Evolutionary conservation across 371 early-diverging fungal species (phyloP).

Genomic region (Mortierella sp.): DNA sequence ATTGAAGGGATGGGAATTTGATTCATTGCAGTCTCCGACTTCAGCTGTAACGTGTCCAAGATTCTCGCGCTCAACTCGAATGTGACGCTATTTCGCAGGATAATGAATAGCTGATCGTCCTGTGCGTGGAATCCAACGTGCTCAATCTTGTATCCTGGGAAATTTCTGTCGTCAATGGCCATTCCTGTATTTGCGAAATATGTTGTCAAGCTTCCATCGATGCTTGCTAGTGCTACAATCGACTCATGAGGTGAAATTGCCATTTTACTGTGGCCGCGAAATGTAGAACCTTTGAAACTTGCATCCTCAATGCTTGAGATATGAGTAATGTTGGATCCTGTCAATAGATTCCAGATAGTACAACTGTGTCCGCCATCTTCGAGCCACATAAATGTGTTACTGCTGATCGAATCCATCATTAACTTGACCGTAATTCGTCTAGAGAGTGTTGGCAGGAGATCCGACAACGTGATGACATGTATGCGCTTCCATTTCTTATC

Average conservation of each 20-base stretch:
- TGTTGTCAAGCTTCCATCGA: constrained; percentile 51
- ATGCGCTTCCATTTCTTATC: constrained; percentile 43
- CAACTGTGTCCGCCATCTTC: constrained; percentile 54
- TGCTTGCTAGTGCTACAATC: constrained; percentile 51
- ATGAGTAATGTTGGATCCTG: constrained; percentile 51
- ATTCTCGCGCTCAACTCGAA: constrained; percentile 37
- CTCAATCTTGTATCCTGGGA: constrained; percentile 54
- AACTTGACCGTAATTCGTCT: constrained; percentile 54
- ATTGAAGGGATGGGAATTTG: constrained; percentile 45
- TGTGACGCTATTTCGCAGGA: constrained; percentile 37
- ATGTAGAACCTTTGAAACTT: constrained; percentile 43
- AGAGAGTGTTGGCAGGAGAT: constrained; percentile 52
- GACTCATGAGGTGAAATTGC: constrained; percentile 57
- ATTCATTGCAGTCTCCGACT: constrained; percentile 32
- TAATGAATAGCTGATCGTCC: constrained; percentile 49
- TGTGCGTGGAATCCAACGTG: constrained; percentile 42
- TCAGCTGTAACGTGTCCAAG: constrained; percentile 51
- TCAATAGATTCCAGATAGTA: constrained; percentile 50
- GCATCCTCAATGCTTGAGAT: constrained; percentile 55
- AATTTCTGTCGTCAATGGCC: constrained; percentile 57
- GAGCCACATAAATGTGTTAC: constrained; percentile 54
- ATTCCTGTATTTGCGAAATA: constrained; percentile 55
- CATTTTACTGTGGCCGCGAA: constrained; percentile 56
- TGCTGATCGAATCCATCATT: constrained; percentile 56
- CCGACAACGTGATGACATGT: constrained; percentile 42